phyloP scores from a whole-genome alignment of 176 grass and related monocot genomes.

The Juncus inflexus region DNA sequence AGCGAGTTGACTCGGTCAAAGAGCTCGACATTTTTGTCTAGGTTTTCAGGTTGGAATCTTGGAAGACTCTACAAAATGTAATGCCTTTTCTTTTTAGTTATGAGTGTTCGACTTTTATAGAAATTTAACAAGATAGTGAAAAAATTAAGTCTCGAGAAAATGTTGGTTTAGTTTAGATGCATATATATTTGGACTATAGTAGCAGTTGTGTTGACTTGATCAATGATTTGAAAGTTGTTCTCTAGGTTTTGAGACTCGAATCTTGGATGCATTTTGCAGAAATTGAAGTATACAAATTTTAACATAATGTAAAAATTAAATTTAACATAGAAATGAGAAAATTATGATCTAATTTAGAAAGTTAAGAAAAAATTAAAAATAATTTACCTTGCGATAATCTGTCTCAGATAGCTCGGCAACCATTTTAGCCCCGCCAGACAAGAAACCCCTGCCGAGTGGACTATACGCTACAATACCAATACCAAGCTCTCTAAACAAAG shows the following conservation, averaged over 20 bases:
- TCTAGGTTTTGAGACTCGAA: slow-evolving; percentile 44
- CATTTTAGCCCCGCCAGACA: slow-evolving; percentile 42
- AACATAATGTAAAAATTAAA: no score
- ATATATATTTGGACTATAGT: background rate
- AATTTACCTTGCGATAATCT: slow-evolving; percentile 45
- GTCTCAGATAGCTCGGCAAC: slow-evolving; percentile 26
- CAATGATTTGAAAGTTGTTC: slow-evolving; percentile 40
- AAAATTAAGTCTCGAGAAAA: no score
- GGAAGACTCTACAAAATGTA: slow-evolving; percentile 28
- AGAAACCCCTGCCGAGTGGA: slow-evolving; percentile 50
- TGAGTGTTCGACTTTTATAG: no score
- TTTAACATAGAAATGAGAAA: background rate
- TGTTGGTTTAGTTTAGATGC: no score
- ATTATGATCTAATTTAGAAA: background rate
- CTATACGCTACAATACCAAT: slow-evolving; percentile 78
- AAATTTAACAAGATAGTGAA: no score
- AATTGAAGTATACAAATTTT: slow-evolving; percentile 1
- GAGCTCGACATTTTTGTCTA: slow-evolving; percentile 36
- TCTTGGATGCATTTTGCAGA: no score
- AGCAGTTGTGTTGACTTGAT: slow-evolving; percentile 30
- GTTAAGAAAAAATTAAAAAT: background rate
- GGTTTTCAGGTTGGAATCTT: slow-evolving; percentile 50
- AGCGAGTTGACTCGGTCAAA: slow-evolving; percentile 47
- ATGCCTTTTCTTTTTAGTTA: no score
- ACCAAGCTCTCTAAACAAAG: slow-evolving; percentile 43